phyloP scores from a whole-genome alignment of 2,329 filamentous ascomycete species.

The Chaetothyriales sp. region DNA sequence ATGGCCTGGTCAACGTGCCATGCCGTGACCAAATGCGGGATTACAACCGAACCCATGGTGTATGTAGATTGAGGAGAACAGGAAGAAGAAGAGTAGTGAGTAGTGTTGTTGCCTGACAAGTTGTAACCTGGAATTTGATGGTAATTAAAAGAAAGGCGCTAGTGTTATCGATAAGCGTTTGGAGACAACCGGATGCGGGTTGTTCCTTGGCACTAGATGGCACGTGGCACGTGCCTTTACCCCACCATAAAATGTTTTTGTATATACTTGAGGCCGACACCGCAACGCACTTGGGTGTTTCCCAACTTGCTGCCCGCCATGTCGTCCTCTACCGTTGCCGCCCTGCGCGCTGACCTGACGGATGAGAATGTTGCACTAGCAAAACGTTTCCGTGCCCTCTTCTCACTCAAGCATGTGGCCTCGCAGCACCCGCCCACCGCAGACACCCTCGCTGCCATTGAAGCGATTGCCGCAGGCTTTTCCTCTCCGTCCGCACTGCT shows the following conservation, averaged over 20 bases:
- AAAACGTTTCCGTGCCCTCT: conserved; percentile 85
- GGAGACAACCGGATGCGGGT: too few species aligned
- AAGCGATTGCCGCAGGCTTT: conserved; percentile 80
- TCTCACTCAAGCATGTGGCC: conserved; percentile 90
- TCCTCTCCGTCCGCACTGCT: conserved; percentile 71
- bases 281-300: conserved; percentile 13
- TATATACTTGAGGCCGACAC: conserved; percentile 17
- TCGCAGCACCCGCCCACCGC: conserved; percentile 44
- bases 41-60: conserved; percentile 21
- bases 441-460: conserved; percentile 47
- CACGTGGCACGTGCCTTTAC: conserved; percentile 4
- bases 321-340: conserved; percentile 24
- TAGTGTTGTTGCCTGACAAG: too few species aligned
- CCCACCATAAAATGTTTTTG: conserved; percentile 20
- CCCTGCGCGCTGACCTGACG: conserved; percentile 54
- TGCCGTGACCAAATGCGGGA: conserved; percentile 78
- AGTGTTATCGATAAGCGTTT: too few species aligned
- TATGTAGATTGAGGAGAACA: not conserved
- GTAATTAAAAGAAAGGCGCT: too few species aligned
- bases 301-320: not conserved
- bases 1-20: conserved; percentile 99
- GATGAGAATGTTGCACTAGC: conserved; percentile 71
- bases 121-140: too few species aligned
- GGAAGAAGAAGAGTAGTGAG: not conserved
- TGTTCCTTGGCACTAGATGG: too few species aligned